These are phyloP conservation scores for Abelmoschus esculentus DNA, from an alignment of 345 rosid species.

Conservation along the genomic window DNA sequence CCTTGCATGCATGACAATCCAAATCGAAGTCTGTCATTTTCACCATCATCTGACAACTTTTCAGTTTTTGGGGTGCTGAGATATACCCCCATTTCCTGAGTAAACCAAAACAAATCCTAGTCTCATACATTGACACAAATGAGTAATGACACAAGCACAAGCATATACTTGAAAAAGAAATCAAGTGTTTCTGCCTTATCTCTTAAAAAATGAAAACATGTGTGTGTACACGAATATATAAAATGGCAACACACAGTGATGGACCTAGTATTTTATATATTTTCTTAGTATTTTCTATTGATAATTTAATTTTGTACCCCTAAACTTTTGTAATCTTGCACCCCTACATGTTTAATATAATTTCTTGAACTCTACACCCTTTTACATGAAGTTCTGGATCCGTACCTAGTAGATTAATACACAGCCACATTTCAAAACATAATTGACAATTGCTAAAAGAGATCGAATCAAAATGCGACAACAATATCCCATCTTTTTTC, in stretches of 20 bases:
- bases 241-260: not conserved
- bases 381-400: too few species aligned
- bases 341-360: too few species aligned
- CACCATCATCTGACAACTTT: conserved; percentile 66
- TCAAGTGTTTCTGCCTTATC: not conserved
- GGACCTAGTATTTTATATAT: too few species aligned
- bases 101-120: conserved; percentile 3
- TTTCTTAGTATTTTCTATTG: too few species aligned
- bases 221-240: not conserved
- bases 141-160: not conserved
- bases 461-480: not conserved
- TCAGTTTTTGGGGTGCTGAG: conserved; percentile 77
- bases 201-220: not conserved
- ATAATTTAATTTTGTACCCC: too few species aligned
- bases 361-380: too few species aligned
- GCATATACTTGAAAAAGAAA: not conserved
- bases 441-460: not conserved
- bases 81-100: conserved; percentile 57
- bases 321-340: too few species aligned
- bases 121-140: not conserved
- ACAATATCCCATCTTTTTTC: not conserved
- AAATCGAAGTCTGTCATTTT: conserved; percentile 48
- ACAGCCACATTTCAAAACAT: not conserved
- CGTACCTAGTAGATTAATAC: too few species aligned
- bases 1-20: conserved; percentile 88